Conservation (phyloP, 2,329 filamentous ascomycete genomes). For the Fusarium fracticaudum region DNA sequence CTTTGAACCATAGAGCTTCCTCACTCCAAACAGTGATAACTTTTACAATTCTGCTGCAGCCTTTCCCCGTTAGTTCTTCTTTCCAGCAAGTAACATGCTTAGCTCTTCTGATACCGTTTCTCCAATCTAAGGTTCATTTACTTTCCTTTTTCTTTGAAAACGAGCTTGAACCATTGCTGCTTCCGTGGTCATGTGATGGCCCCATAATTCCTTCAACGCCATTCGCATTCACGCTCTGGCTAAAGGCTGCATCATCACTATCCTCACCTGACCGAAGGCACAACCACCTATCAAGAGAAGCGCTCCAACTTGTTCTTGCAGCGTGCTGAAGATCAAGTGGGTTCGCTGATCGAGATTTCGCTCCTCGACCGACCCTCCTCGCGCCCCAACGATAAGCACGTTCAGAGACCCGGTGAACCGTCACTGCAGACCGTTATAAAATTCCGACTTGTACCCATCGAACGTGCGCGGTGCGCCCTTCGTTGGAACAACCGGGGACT, state of each 20-base stretch:
- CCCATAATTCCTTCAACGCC: not conserved
- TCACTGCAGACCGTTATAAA: conserved; percentile 16
- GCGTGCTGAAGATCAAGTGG: conserved; percentile 1
- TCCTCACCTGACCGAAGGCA: not conserved
- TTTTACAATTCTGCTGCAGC: not conserved
- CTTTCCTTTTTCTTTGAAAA: too few relatives aligned
- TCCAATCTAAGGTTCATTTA: fast-evolving
- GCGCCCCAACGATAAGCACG: not conserved
- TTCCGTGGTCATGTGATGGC: not conserved
- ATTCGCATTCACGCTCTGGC: not conserved
- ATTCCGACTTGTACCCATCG: conserved; percentile 23
- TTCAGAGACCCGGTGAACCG: not conserved
- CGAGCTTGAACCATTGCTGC: not conserved
- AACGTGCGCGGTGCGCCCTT: conserved; percentile 1
- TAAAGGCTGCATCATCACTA: not conserved
- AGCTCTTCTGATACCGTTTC: too few relatives aligned
- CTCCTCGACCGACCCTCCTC: not conserved
- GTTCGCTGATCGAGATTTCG: not conserved
- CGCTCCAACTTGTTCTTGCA: not conserved
- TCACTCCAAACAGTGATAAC: not conserved
- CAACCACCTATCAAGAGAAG: not conserved
- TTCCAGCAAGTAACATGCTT: not conserved
- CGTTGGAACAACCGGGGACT: conserved; percentile 21
- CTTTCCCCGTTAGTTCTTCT: not conserved
- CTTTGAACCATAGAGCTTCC: not conserved